A percentile compares a stretch with the other conserved stretches of the same genome.
phyloP scores from a whole-genome alignment of 306 rosid genomes.

The Chamaecrista fasciculata region DNA sequence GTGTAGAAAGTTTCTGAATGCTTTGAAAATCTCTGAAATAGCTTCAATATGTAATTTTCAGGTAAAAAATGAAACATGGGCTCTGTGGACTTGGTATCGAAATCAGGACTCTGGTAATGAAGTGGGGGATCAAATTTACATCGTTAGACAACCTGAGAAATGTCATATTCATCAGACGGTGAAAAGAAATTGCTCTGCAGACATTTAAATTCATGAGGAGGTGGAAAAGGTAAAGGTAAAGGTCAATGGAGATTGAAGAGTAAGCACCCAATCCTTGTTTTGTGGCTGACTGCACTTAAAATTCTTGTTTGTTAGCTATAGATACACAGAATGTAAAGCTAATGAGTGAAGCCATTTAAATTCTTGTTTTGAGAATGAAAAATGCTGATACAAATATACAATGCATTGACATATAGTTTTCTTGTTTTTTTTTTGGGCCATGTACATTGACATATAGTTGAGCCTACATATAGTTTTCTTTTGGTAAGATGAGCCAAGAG shows the following conservation, averaged over 20 bases:
- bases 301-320: background rate
- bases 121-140: constrained; percentile 72
- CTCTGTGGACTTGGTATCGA: constrained; percentile 76
- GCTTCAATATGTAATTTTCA: constrained; percentile 36
- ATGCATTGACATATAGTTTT: too few relatives aligned
- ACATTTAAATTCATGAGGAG: constrained; percentile 21
- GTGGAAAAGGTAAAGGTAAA: constrained; percentile 18
- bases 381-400: background rate
- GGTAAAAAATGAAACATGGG: constrained; percentile 84
- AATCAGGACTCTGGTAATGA: constrained; percentile 61
- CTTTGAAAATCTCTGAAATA: constrained; percentile 1
- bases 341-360: background rate
- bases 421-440: too few relatives aligned
- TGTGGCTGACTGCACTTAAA: background rate
- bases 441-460: too few relatives aligned
- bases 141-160: constrained; percentile 66
- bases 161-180: constrained; percentile 38
- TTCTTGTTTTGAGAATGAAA: constrained; percentile 11
- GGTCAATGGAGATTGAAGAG: background rate
- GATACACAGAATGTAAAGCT: background rate
- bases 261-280: constrained; percentile 5
- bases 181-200: constrained; percentile 26
- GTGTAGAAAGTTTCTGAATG: background rate
- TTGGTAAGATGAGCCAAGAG: too few relatives aligned
- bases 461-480: too few relatives aligned